phyloP scores from a whole-genome alignment of 176 grass and related monocot genomes.

The Eleusine indica region DNA sequence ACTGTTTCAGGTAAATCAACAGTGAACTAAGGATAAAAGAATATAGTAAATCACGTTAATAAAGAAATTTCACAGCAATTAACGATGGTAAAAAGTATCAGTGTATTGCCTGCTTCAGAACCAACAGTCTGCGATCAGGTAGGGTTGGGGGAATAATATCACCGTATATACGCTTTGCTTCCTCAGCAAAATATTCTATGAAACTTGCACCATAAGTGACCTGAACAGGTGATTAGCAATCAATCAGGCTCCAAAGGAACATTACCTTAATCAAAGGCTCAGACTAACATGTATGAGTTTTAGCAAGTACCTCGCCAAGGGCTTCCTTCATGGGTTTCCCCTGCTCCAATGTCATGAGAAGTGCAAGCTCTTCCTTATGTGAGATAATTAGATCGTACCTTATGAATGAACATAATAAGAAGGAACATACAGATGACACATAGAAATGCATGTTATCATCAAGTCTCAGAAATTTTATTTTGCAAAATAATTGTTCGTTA shows the following conservation, averaged over 20 bases:
- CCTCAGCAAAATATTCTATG: conserved; percentile 93
- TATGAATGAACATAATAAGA: conserved; percentile 48
- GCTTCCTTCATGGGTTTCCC: conserved; percentile 97
- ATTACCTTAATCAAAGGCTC: conserved; percentile 17
- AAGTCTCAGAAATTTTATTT: conserved; percentile 11
- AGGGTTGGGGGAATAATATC: conserved; percentile 85
- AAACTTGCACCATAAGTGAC: conserved; percentile 92
- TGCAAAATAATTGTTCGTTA: conserved; percentile 3
- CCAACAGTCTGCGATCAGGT: conserved; percentile 80
- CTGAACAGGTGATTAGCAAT: conserved; percentile 46
- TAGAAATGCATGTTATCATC: neutral
- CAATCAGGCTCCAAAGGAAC: conserved; percentile 27
- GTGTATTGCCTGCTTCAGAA: conserved; percentile 77
- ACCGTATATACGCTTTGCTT: conserved; percentile 94
- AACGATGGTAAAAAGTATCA: conserved; percentile 27
- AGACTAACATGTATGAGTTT: conserved; percentile 30
- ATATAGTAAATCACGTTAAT: conserved; percentile 15
- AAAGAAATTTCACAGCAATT: neutral
- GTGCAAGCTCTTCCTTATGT: conserved; percentile 93
- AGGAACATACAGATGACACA: conserved; percentile 14
- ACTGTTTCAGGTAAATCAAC: neutral
- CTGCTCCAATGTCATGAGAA: conserved; percentile 92
- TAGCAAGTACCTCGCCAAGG: conserved; percentile 76
- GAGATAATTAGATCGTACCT: conserved; percentile 95
- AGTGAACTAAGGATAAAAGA: neutral